phyloP scores from a whole-genome alignment of 169 alveolate species.

The Perkinsus olseni region DNA sequence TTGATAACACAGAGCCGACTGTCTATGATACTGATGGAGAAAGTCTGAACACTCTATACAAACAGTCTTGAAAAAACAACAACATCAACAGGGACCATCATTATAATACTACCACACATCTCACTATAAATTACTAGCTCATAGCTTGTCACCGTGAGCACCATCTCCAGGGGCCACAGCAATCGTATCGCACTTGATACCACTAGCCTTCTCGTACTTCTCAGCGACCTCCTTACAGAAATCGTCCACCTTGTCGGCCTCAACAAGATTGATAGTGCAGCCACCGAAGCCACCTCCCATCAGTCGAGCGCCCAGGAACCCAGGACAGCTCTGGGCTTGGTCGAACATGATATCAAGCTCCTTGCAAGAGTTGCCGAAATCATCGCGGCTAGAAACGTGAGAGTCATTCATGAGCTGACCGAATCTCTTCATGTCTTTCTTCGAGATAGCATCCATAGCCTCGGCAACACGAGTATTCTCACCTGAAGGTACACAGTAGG shows the following conservation, averaged over 20 bases:
- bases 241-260: background rate
- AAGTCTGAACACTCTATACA: too few species aligned
- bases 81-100: too few species aligned
- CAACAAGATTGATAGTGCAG: background rate
- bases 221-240: background rate
- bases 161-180: background rate
- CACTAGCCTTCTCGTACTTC: background rate
- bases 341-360: constrained; percentile 11
- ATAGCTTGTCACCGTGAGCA: background rate
- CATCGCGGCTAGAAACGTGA: background rate
- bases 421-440: background rate
- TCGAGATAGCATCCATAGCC: background rate
- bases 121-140: background rate
- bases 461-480: background rate
- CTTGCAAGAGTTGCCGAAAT: background rate
- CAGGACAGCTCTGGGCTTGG: background rate
- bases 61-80: too few species aligned
- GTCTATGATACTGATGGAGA: too few species aligned
- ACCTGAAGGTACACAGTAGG: too few species aligned
- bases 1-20: too few species aligned
- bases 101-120: too few species aligned
- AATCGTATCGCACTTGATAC: background rate
- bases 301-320: constrained; percentile 4
- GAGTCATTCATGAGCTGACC: background rate
- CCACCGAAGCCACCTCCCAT: constrained; percentile 16